phyloP scores from a whole-genome alignment of 108 stramenopile genomes.

The Aurantiochytrium sp. region DNA sequence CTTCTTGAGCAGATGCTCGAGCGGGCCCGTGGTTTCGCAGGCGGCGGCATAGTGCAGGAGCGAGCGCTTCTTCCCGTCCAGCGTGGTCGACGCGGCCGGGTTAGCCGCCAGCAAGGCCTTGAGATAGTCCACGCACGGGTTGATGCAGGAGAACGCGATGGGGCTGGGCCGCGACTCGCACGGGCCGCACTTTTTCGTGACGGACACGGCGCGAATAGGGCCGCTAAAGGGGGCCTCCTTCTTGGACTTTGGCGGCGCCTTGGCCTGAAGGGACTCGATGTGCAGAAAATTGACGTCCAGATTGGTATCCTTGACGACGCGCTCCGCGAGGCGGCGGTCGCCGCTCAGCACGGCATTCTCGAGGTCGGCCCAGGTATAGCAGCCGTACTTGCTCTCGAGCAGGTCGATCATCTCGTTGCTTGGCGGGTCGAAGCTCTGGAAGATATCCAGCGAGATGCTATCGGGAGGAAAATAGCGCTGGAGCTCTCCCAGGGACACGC shows the following conservation, averaged over 20 bases:
- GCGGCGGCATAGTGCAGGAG: conserved; percentile 10
- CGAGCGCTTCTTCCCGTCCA: not conserved
- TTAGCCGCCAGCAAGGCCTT: not conserved
- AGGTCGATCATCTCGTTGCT: not conserved
- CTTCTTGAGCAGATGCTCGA: not conserved
- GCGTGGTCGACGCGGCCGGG: not conserved
- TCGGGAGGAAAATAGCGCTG: no score
- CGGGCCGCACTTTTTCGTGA: not conserved
- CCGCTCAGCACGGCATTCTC: not conserved
- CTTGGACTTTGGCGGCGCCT: not conserved
- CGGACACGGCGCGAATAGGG: not conserved
- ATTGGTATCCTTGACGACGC: not conserved
- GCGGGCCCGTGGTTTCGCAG: not conserved
- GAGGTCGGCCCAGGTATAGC: not conserved
- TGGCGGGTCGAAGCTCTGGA: not conserved
- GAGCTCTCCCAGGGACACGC: not conserved
- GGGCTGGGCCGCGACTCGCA: not conserved
- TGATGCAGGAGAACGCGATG: not conserved
- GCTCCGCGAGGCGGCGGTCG: not conserved
- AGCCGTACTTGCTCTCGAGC: not conserved
- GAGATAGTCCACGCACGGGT: not conserved
- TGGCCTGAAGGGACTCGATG: not conserved
- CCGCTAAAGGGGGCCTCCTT: not conserved
- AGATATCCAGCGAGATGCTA: not conserved
- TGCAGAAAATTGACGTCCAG: not conserved